Conservation (phyloP, 352 stramenopile genomes). For the Phytophthora idaei region DNA sequence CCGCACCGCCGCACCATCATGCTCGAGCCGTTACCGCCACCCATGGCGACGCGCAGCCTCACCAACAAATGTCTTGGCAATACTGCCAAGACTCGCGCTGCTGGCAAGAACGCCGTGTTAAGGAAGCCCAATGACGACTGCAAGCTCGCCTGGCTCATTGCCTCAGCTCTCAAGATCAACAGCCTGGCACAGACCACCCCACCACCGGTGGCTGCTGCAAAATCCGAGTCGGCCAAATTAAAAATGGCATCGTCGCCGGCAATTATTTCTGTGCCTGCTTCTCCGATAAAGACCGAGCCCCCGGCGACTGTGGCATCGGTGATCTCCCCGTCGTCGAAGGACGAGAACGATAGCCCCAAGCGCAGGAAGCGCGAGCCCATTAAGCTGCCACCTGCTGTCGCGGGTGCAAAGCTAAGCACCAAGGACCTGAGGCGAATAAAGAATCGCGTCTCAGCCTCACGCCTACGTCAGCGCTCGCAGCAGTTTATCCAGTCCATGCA, state of each 20-base stretch:
- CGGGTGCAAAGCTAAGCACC: constrained; percentile 32
- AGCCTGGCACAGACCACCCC: not conserved
- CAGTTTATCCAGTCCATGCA: constrained; percentile 49
- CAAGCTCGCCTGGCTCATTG: constrained; percentile 14
- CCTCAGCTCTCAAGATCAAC: constrained; percentile 1
- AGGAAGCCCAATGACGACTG: constrained; percentile 4
- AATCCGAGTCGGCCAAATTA: not conserved
- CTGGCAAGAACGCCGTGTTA: not conserved
- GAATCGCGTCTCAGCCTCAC: constrained; percentile 55
- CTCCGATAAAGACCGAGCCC: not conserved
- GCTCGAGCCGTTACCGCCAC: not conserved
- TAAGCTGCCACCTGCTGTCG: constrained; percentile 42
- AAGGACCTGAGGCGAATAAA: constrained; percentile 60
- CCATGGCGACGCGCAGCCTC: constrained; percentile 9
- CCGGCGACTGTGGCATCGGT: not conserved
- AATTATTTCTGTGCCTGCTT: not conserved
- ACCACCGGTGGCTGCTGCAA: not conserved
- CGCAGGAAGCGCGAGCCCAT: constrained; percentile 61
- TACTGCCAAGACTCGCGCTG: not conserved
- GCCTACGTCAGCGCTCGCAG: constrained; percentile 58
- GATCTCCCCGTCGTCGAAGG: constrained; percentile 18
- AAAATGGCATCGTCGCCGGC: not conserved
- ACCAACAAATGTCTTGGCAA: constrained; percentile 3
- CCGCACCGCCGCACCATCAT: constrained; percentile 2
- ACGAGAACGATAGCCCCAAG: constrained; percentile 12